Base-by-base conservation (phyloP, 495 filamentous ascomycete species). In the Aspergillus indologenus region DNA sequence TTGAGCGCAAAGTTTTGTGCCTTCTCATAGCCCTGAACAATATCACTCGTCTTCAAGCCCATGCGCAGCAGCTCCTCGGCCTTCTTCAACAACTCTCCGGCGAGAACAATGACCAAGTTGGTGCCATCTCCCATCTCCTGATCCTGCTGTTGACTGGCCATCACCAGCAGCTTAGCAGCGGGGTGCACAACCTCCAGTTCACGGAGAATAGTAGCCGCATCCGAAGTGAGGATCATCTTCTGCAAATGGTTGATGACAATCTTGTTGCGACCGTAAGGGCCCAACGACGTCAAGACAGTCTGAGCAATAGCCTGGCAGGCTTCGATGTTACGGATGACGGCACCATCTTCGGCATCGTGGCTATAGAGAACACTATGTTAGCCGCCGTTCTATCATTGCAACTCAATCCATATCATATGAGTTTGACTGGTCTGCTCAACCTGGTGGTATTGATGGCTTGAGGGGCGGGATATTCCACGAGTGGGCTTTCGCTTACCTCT, bases 191-290 rank as follows among this genome's bases (percentile, higher is more conserved):
- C 95, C 69, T 99, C 95, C 71, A 99, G 83, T 74, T 99, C 95
- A 67, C 91, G 88, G 55, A 99, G 81, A 62, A 99, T 99, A 23
- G 94, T 96, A 61, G 95, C 95, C 43, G 95, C 95, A 71, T 99
- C 95, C 47, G 91, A 96, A 58, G 95, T 99, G 58, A 99, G 83
- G 61, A 96, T 93, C 94, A 98, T 96, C 82, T 99, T 99, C 77
- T 96, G 92, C 58, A 99, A 82, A 79, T 99, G 95, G 78, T 98
- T 99, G 82, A 99, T 97, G 79, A 99, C 90, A 74, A 99, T 96
- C 81, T 99, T 99, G 81, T 98, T 99, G 74, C 95, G 90, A 69
- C 95, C 95, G 72, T 94, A 97, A 53, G 95, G 95, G 51, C 95
- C 94, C 42, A 99, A 83, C 49, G 93, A 98, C 51, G 95, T 97